Conservation (phyloP, 805 yeast species). For the Candida verbasci region DNA sequence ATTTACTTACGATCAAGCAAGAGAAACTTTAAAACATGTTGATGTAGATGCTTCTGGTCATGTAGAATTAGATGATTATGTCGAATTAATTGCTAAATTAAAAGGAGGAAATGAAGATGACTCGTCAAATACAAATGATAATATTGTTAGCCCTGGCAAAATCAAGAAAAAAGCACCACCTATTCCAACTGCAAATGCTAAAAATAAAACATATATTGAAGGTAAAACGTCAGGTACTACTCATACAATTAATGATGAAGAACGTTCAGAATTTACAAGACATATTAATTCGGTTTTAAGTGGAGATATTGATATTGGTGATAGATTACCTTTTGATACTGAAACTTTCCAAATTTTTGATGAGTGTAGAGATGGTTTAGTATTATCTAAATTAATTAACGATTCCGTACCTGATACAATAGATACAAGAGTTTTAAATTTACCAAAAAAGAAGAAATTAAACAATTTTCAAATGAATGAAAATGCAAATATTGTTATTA, state of each 20-base stretch:
- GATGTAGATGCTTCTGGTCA: constrained; percentile 95
- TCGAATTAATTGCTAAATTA: constrained; percentile 74
- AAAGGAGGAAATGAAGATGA: constrained; percentile 39
- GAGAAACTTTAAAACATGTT: constrained; percentile 88
- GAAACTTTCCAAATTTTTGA: constrained; percentile 94
- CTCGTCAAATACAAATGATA: not conserved
- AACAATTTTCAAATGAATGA: constrained; percentile 95
- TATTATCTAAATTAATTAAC: constrained; percentile 87
- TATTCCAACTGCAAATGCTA: constrained; percentile 46
- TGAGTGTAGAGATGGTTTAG: constrained; percentile 93
- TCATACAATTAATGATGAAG: constrained; percentile 96
- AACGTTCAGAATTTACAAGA: constrained; percentile 90
- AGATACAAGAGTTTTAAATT: constrained; percentile 93
- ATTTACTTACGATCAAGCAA: constrained; percentile 84
- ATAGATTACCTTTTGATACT: constrained; percentile 84
- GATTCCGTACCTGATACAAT: constrained; percentile 98
- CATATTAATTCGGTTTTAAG: constrained; percentile 90
- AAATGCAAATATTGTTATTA: constrained; percentile 95
- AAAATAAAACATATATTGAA: constrained; percentile 66
- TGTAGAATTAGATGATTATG: constrained; percentile 94
- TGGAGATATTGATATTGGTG: constrained; percentile 83
- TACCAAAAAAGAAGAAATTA: constrained; percentile 71
- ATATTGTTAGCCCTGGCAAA: constrained; percentile 15
- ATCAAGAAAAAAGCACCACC: constrained; percentile 27
- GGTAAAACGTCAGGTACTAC: constrained; percentile 90